phyloP scores from a whole-genome alignment of 169 alveolate genomes.

The Cryptosporidium muris region DNA sequence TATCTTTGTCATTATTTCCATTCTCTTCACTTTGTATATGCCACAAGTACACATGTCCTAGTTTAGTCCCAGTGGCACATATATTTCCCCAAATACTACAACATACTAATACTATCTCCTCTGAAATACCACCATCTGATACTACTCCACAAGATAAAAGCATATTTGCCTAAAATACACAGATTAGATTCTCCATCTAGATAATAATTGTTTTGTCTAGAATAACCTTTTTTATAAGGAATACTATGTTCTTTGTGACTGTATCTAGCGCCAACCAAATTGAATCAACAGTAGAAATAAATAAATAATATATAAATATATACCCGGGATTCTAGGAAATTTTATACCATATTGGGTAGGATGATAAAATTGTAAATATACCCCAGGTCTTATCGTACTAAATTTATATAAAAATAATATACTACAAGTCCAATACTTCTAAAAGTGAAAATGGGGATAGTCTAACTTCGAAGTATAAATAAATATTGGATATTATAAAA shows the following conservation, averaged over 20 bases:
- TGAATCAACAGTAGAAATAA: background rate
- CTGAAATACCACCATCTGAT: constrained; percentile 59
- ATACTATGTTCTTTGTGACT: background rate
- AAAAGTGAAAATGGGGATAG: no score
- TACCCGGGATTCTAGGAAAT: no score
- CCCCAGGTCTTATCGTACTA: no score
- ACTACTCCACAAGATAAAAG: constrained; percentile 65
- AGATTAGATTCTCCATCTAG: constrained; percentile 2
- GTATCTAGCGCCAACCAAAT: background rate
- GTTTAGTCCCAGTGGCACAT: constrained; percentile 63
- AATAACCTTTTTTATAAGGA: background rate
- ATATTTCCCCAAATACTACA: constrained; percentile 64
- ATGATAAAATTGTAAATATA: no score
- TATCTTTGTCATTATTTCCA: background rate
- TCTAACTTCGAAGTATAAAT: no score
- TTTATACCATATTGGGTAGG: no score
- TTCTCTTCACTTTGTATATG: background rate
- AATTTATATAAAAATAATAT: no score
- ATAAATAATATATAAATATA: background rate
- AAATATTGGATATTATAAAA: no score
- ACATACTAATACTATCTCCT: constrained; percentile 32
- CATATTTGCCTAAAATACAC: constrained; percentile 16
- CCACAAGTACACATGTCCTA: constrained; percentile 69
- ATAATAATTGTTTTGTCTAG: background rate
- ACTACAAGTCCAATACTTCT: no score